phyloP scores from a whole-genome alignment of 2,329 filamentous ascomycete genomes.

The Westerdykella aurantiaca region DNA sequence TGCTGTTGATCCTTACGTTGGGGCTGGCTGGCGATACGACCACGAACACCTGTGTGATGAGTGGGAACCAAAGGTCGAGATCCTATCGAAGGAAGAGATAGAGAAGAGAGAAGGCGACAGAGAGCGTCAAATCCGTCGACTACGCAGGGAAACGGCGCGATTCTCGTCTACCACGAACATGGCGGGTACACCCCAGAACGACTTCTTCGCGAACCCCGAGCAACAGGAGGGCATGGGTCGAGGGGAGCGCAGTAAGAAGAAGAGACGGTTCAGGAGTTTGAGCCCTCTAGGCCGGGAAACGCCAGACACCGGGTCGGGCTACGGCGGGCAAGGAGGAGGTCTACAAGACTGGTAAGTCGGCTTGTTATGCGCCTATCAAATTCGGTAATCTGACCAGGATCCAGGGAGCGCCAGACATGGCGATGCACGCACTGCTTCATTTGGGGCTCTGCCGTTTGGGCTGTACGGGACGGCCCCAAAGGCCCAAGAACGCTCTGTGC shows the following conservation, averaged over 20 bases:
- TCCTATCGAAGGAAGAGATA: conserved; percentile 88
- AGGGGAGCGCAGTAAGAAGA: conserved; percentile 91
- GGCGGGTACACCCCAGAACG: conserved; percentile 60
- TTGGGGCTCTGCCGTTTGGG: conserved; percentile 89
- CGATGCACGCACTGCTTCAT: conserved; percentile 81
- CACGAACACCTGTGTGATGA: conserved; percentile 69
- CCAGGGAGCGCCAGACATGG: conserved; percentile 72
- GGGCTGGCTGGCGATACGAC: conserved; percentile 93
- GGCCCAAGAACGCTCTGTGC: conserved; percentile 83
- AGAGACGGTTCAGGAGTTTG: conserved; percentile 81
- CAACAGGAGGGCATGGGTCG: conserved; percentile 74
- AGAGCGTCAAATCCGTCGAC: conserved; percentile 79
- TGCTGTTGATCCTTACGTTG: conserved; percentile 65
- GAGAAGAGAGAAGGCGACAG: conserved; percentile 94
- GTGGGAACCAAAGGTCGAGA: conserved; percentile 50
- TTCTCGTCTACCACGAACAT: conserved; percentile 85
- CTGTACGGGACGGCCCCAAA: conserved; percentile 81
- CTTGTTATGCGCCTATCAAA: background rate
- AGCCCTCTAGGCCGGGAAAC: conserved; percentile 79
- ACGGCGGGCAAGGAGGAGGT: conserved; percentile 61
- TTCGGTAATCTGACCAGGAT: conserved; percentile 10
- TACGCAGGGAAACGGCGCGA: conserved; percentile 84
- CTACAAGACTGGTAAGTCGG: conserved; percentile 40
- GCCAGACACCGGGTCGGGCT: conserved; percentile 64
- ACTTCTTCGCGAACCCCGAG: conserved; percentile 55